Percentiles rank a stretch among this genome's conserved stretches.
phyloP scores from a whole-genome alignment of 768 basidiomycete genomes.

The Russula lepida region DNA sequence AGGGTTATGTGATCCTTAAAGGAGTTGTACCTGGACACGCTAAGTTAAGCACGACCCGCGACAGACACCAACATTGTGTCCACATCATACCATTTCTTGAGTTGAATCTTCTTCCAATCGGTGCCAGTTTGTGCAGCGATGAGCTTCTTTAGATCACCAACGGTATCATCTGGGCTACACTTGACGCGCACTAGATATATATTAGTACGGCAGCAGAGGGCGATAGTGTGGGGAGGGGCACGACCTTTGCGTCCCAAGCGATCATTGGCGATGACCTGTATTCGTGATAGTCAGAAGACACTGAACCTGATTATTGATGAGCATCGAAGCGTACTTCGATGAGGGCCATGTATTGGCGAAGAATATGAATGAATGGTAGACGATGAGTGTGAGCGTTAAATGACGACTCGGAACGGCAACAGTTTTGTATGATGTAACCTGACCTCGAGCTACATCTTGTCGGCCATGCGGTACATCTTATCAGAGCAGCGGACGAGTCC shows the following conservation, averaged over 20 bases:
- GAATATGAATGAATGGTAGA: not conserved
- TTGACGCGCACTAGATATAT: constrained; percentile 74
- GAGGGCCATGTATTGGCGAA: constrained; percentile 24
- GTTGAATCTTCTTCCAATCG: constrained; percentile 69
- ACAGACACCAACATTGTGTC: not conserved
- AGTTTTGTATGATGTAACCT: constrained; percentile 1
- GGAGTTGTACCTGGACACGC: constrained; percentile 65
- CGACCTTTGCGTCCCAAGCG: constrained; percentile 89
- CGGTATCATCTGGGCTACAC: constrained; percentile 91
- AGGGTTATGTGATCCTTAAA: constrained; percentile 97
- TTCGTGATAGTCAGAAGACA: constrained; percentile 6
- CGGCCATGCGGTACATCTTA: too few species aligned
- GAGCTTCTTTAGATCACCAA: constrained; percentile 94
- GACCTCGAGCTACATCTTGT: not conserved
- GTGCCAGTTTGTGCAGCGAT: constrained; percentile 97
- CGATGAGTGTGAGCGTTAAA: too few species aligned
- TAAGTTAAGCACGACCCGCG: not conserved
- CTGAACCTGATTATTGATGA: not conserved
- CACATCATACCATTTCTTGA: constrained; percentile 87
- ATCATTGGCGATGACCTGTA: constrained; percentile 89
- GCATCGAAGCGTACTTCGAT: constrained; percentile 26
- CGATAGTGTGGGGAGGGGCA: constrained; percentile 15
- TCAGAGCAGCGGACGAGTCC: too few species aligned
- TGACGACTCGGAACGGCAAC: too few species aligned
- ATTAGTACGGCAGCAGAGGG: not conserved